Conservation (phyloP, 1,139 yeast genomes). For the Diutina sp. region DNA sequence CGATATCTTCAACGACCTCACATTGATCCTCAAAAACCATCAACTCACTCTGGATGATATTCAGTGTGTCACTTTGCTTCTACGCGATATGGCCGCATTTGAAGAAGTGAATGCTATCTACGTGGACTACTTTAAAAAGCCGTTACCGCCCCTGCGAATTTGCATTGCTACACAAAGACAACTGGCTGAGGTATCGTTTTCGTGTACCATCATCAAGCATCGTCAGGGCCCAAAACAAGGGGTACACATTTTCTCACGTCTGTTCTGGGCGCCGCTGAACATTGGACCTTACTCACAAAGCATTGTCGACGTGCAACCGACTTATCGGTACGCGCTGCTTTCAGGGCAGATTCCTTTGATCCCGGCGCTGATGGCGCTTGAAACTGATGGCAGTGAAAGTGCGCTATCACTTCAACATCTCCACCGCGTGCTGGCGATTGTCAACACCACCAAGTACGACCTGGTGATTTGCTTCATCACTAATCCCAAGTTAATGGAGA, state of each 20-base stretch:
- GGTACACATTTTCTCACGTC: slow-evolving; percentile 78
- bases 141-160: slow-evolving; percentile 76
- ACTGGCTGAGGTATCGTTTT: slow-evolving; percentile 33
- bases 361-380: slow-evolving; percentile 54
- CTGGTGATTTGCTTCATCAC: slow-evolving; percentile 46
- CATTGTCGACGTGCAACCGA: slow-evolving; percentile 31
- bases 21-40: background rate
- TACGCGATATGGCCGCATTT: slow-evolving; percentile 56
- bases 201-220: slow-evolving; percentile 34
- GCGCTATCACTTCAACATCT: slow-evolving; percentile 65
- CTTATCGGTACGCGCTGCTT: slow-evolving; percentile 37
- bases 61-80: slow-evolving; percentile 45
- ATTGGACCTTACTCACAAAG: slow-evolving; percentile 96
- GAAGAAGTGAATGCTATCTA: slow-evolving; percentile 48
- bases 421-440: slow-evolving; percentile 45
- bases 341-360: slow-evolving; percentile 89
- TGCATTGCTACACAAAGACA: slow-evolving; percentile 58
- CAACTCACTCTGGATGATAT: slow-evolving; percentile 23
- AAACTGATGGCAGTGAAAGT: slow-evolving; percentile 15
- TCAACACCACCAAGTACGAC: slow-evolving; percentile 30
- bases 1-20: slow-evolving; percentile 12
- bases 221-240: slow-evolving; percentile 34
- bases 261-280: slow-evolving; percentile 97
- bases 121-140: slow-evolving; percentile 35
- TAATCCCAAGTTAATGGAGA: slow-evolving; percentile 6